These are phyloP conservation scores for Dryas integrifolia DNA, from an alignment of 331 rosid genomes.

Conservation along the genomic window DNA sequence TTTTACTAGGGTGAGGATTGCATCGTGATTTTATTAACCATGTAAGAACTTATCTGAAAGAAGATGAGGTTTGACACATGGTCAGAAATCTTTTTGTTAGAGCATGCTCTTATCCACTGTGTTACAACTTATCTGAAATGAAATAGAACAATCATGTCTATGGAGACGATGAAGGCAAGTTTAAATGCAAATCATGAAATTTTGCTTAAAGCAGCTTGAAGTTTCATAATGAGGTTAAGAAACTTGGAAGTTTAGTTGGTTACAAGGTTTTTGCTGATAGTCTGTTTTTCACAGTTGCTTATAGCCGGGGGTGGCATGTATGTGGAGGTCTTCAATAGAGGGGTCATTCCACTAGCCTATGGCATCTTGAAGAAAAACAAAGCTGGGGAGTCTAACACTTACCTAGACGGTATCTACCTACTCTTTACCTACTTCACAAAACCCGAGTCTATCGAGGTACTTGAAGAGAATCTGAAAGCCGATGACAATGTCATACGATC, in stretches of 20 bases:
- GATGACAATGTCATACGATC: conserved; percentile 80
- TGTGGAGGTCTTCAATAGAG: conserved; percentile 85
- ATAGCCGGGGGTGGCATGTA: conserved; percentile 99
- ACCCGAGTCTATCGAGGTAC: conserved; percentile 55
- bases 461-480: conserved; percentile 47
- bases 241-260: conserved; percentile 15
- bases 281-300: conserved; percentile 56
- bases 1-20: neutral
- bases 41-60: neutral
- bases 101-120: neutral
- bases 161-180: neutral
- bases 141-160: neutral
- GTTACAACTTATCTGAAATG: neutral
- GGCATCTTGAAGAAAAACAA: conserved; percentile 74
- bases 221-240: neutral
- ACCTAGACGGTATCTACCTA: conserved; percentile 88
- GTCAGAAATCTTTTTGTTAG: neutral
- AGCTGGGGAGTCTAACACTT: conserved; percentile 78
- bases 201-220: neutral
- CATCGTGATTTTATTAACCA: neutral
- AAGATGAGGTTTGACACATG: neutral
- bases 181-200: neutral
- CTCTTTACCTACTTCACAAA: conserved; percentile 81
- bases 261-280: conserved; percentile 9
- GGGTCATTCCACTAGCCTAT: conserved; percentile 79